Percentiles rank a stretch among this genome's conserved stretches.
phyloP scores from a whole-genome alignment of 805 yeast species.

The Dipodascus geniculatus region DNA sequence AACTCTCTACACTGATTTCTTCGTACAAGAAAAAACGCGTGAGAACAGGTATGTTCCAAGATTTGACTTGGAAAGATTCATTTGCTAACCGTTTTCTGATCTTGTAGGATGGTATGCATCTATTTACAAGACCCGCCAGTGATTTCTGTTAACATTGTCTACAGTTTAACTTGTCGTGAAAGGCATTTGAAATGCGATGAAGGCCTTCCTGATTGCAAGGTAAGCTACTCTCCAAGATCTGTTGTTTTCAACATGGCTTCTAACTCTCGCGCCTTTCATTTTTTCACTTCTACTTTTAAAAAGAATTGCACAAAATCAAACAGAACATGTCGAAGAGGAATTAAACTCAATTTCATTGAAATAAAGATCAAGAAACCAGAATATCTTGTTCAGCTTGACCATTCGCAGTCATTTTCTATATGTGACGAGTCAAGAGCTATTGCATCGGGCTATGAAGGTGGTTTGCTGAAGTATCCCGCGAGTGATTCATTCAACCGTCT shows the following conservation, averaged over 20 bases:
- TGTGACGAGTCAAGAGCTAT: conserved; percentile 6
- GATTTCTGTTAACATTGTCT: not conserved
- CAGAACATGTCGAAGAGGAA: conserved; percentile 8
- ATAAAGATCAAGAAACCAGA: conserved; percentile 6
- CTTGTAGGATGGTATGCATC: conserved; percentile 5
- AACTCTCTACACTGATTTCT: not conserved
- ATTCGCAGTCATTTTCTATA: not conserved
- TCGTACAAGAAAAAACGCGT: conserved; percentile 1
- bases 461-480: not conserved
- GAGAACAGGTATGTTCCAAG: conserved; percentile 3
- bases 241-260: too few relatives aligned
- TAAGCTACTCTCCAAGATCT: not conserved
- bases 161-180: conserved; percentile 10
- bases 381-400: not conserved
- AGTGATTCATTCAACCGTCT: not conserved
- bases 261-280: too few relatives aligned
- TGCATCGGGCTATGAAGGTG: conserved; percentile 4
- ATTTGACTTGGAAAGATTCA: too few relatives aligned
- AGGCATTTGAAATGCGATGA: conserved; percentile 11
- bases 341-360: conserved; percentile 10
- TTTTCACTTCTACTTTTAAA: not conserved
- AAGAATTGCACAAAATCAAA: conserved; percentile 9
- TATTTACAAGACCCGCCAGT: not conserved
- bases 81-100: not conserved
- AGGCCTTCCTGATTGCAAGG: not conserved